These are phyloP conservation scores for Thielaviopsis euricoi DNA, from an alignment of 2,329 filamentous ascomycete genomes.

Conservation along the genomic window DNA sequence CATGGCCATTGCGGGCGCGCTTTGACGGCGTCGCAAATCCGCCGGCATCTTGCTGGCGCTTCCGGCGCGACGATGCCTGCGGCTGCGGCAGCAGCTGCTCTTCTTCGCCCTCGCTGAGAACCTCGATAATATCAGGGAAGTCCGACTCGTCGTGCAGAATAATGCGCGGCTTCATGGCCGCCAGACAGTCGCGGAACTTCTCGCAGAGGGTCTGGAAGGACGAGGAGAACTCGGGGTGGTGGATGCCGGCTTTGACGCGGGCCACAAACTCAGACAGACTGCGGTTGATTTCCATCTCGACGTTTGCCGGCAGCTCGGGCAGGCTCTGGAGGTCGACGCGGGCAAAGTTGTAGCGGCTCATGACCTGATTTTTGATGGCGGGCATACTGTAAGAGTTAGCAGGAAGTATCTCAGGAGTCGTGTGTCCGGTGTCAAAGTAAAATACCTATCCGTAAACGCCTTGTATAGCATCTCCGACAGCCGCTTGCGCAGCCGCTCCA, in stretches of 20 bases:
- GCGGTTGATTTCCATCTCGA: conserved; percentile 46
- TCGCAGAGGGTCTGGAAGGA: conserved; percentile 30
- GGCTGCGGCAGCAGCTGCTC: conserved; percentile 15
- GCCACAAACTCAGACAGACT: conserved; percentile 41
- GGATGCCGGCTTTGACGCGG: conserved; percentile 34
- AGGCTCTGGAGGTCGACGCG: conserved; percentile 37
- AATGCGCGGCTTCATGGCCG: conserved; percentile 31
- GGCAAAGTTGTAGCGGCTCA: conserved; percentile 32
- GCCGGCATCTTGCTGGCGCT: conserved; percentile 13
- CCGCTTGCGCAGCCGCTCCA: conserved; percentile 34
- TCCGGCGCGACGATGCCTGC: conserved; percentile 10
- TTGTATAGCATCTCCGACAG: conserved; percentile 36
- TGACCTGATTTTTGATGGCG: conserved; percentile 36
- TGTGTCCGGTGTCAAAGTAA: conserved; percentile 1
- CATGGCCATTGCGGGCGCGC: conserved; percentile 16
- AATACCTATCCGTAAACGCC: conserved; percentile 35
- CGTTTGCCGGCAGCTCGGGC: conserved; percentile 51
- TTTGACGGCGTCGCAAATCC: conserved; percentile 22
- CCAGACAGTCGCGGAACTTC: conserved; percentile 32
- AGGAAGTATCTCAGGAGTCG: too few relatives aligned
- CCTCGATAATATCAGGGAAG: conserved; percentile 20
- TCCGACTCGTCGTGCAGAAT: conserved; percentile 24
- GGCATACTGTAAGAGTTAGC: conserved; percentile 24
- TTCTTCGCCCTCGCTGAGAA: conserved; percentile 25
- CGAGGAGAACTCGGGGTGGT: conserved; percentile 30